Evolutionary conservation across 495 filamentous ascomycete genomes (phyloP).

Genomic region (Hypoxylon rickii): DNA sequence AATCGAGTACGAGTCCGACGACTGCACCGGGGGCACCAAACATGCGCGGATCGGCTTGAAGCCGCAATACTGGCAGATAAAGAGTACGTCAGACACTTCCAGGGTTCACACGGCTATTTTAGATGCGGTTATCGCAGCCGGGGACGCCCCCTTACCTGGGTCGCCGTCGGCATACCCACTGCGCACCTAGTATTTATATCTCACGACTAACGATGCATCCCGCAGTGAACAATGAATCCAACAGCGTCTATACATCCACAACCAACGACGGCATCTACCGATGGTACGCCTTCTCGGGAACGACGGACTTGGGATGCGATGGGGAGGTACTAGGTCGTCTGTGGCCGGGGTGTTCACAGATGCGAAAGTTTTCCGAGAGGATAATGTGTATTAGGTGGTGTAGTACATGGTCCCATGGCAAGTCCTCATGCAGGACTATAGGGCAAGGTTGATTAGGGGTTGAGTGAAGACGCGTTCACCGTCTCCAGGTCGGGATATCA

Average conservation of each 20-base stretch:
- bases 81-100: slow-evolving; percentile 23
- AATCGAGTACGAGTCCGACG: slow-evolving; percentile 17
- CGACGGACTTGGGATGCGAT: slow-evolving; percentile 6
- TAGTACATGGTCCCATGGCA: slow-evolving; percentile 17
- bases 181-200: no score
- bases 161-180: no score
- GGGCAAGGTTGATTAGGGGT: no score
- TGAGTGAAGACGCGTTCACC: no score
- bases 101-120: no score
- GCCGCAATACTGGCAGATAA: slow-evolving; percentile 24
- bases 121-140: no score
- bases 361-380: slow-evolving; percentile 1
- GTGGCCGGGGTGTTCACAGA: slow-evolving; percentile 3
- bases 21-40: slow-evolving; percentile 20
- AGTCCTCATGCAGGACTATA: slow-evolving; percentile 14
- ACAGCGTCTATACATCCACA: slow-evolving; percentile 15
- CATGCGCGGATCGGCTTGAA: slow-evolving; percentile 17
- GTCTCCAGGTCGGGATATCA: no score
- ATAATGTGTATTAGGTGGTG: slow-evolving; percentile 25
- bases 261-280: slow-evolving; percentile 25
- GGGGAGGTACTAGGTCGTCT: slow-evolving; percentile 18
- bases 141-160: no score
- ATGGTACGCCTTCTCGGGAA: slow-evolving; percentile 22
- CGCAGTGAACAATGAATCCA: slow-evolving; percentile 18
- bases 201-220: no score